Evolutionary conservation across 192 early-diverging fungal genomes (phyloP), one percentile per base, ranked within the genome.

Genomic region (Diversispora eburnea): DNA sequence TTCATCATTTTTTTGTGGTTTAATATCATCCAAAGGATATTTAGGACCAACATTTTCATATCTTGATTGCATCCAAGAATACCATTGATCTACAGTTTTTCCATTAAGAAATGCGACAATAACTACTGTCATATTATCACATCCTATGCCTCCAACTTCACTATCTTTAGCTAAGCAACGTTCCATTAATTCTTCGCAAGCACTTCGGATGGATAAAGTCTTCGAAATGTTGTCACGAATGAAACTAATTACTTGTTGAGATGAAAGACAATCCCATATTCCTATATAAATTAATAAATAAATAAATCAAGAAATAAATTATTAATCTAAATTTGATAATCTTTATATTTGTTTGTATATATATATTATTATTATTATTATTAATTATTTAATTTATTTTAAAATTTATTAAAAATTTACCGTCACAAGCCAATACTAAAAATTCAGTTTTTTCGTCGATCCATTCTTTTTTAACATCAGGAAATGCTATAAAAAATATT

Each of bases 121-220:
- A 33, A 98, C 82, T 15, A 98, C 90, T 1, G 98, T 98, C 98
- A 99, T 99, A 82, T 99, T 99, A 82, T 99, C 98, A 82, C 96
- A 99, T 19, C 98, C 98, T 55, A 99, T 88, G 25, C 93, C 92
- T 62, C 91, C 92, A 68, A 94, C 82, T 47, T 95, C 95, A 75
- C 86, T 89, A 75, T 95, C 94, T 33, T 87, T 80, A 33, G 96
- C 95, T 70, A 99, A 84, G 74, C 98, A 98, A 64, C 85, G 80
- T 71, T 96, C 92, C 94, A 98, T 97, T 58, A 98, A 85, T 39
- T 86, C 82, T 81, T 99, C 96, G 79, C 91, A 92, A 70, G 95
- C 89, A 33, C 80, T 80, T 59, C 80, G 22, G 39, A 62, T 22
- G 41, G 4, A 17, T 43, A 41, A 5, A 39, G 10, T 15, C 83